Evolutionary conservation across 805 yeast species (phyloP).

Genomic region (Naumovozyma castellii): DNA sequence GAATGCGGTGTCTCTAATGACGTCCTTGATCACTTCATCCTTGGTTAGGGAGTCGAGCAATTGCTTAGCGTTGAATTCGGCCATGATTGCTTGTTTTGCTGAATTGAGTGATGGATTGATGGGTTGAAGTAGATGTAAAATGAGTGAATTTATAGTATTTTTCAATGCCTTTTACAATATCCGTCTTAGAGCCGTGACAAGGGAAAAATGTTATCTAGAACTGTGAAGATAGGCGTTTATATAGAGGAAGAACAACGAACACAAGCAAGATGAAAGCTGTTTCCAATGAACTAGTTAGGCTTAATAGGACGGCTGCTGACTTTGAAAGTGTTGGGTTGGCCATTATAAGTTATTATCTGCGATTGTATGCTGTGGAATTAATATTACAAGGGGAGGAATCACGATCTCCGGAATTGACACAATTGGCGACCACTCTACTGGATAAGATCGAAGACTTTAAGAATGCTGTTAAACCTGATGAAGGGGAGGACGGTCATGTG

Average conservation of each 20-base stretch:
- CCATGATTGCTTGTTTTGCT: not conserved
- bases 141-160: too few species aligned
- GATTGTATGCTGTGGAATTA: conserved; percentile 61
- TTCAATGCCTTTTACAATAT: not conserved
- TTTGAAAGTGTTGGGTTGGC: conserved; percentile 19
- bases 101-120: conserved; percentile 13
- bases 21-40: conserved; percentile 24
- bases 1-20: conserved; percentile 11
- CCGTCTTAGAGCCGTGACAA: not conserved
- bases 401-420: conserved; percentile 45
- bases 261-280: too few species aligned
- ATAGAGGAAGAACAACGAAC: too few species aligned
- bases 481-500: conserved; percentile 9
- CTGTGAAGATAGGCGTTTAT: too few species aligned
- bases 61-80: conserved; percentile 7
- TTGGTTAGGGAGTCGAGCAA: conserved; percentile 19
- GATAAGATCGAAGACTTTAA: conserved; percentile 62
- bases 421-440: conserved; percentile 49
- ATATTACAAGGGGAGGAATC: conserved; percentile 53
- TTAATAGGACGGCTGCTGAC: conserved; percentile 21
- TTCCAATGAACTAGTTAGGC: too few species aligned
- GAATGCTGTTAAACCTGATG: conserved; percentile 15
- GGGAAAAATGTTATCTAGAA: not conserved
- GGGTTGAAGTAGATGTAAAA: not conserved
- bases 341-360: conserved; percentile 26